Evolutionary conservation across 2,329 filamentous ascomycete species (phyloP), one percentile per base, ranked within the genome.

Genomic region (Plenodomus biglobosus): DNA sequence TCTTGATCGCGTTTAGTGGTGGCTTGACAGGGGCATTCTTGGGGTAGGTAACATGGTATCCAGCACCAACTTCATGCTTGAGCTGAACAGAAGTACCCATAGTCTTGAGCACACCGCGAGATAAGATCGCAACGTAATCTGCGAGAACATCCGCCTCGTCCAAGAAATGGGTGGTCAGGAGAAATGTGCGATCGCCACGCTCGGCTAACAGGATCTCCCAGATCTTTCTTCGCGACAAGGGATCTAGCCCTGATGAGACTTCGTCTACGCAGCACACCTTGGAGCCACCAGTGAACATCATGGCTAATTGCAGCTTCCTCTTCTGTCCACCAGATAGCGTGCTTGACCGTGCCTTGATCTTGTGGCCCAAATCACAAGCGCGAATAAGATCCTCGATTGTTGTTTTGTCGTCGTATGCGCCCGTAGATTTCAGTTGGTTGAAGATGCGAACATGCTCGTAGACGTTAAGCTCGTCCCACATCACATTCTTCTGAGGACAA

Each of bases 231-330:
- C 92, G 80, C 17, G 88, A 92, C 1, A 96, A 76, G 0, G 92
- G 91, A 65, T 96, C 92, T 17, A 96, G 79, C 13, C 92, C 92
- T 50, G 87, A 91, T 34, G 87, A 92, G 13, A 96, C 90, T 71
- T 96, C 92, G 59, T 96, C 92, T 5, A 96, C 85, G 62, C 90
- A 94, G 73, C 92, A 96, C 0, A 96, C 86, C 19, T 84, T 84
- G 53, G 88, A 92, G 10, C 90, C 91, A 52, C 92, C 92, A 3
- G 90, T 95, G 59, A 96, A 85, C 90, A 96, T 96, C 84, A 96
- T 92, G 4, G 90, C 91, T 2, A 96, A 78, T 70, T 96, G 92
- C 8, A 96, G 78, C 70, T 96, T 96, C 43, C 92, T 80, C 74
- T 95, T 96, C 70, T 96, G 92, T 0, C 92, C 92, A 8, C 92